These are phyloP conservation scores for Leccinum griseonigrum DNA, from an alignment of 1,284 basidiomycete genomes.

Conservation along the genomic window DNA sequence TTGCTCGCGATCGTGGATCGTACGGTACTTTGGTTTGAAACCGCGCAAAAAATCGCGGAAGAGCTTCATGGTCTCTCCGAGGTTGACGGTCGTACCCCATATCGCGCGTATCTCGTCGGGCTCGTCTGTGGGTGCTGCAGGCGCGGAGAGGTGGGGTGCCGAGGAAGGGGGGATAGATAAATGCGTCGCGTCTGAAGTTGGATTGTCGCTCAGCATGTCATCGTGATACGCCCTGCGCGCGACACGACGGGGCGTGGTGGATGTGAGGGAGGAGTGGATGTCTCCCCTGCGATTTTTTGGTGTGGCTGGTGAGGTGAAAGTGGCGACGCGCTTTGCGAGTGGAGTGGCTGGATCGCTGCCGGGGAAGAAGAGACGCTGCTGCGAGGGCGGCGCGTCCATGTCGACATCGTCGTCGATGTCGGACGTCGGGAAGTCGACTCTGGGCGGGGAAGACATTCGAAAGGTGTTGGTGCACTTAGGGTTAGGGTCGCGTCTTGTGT, in stretches of 20 bases:
- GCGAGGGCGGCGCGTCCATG: slow-evolving; percentile 44
- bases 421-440: slow-evolving; percentile 64
- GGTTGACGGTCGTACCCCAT: slow-evolving; percentile 95
- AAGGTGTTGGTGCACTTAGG: slow-evolving; percentile 39
- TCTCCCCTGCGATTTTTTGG: slow-evolving; percentile 28
- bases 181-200: slow-evolving; percentile 55
- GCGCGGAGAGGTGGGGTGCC: slow-evolving; percentile 61
- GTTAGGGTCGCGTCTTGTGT: slow-evolving; percentile 33
- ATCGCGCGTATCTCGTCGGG: slow-evolving; percentile 85
- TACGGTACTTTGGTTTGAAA: slow-evolving; percentile 93
- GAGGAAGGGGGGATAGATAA: slow-evolving; percentile 65
- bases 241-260: slow-evolving; percentile 24
- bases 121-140: slow-evolving; percentile 59
- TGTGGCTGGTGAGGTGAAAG: slow-evolving; percentile 20
- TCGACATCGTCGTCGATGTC: slow-evolving; percentile 50
- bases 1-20: slow-evolving; percentile 68
- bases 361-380: slow-evolving; percentile 25
- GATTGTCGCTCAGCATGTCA: slow-evolving; percentile 30
- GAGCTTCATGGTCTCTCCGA: slow-evolving; percentile 86
- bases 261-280: slow-evolving; percentile 27
- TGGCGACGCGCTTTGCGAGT: slow-evolving; percentile 49
- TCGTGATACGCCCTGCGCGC: slow-evolving; percentile 22
- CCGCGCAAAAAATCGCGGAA: slow-evolving; percentile 89
- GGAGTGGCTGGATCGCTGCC: slow-evolving; percentile 45
- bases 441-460: slow-evolving; percentile 67